Evolutionary conservation across 1,139 yeast genomes (phyloP).

Genomic region (Taiozyma onychis): DNA sequence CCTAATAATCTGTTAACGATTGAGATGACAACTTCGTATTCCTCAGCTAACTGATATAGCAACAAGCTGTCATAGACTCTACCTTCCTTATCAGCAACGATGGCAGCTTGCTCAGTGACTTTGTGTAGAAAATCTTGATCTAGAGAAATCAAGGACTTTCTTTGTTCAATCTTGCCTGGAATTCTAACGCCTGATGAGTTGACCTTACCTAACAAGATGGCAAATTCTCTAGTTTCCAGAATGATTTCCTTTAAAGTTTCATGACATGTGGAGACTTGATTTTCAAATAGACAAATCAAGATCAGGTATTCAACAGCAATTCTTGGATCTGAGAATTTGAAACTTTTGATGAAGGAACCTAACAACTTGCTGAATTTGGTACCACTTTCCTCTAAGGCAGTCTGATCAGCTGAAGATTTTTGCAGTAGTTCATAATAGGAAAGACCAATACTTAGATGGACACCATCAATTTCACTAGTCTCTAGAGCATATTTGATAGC

Average conservation of each 20-base stretch:
- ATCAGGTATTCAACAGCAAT: slow-evolving; percentile 87
- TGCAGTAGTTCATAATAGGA: slow-evolving; percentile 69
- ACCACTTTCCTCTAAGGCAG: slow-evolving; percentile 28
- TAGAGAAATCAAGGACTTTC: slow-evolving; percentile 63
- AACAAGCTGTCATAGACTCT: slow-evolving; percentile 80
- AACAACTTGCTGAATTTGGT: slow-evolving; percentile 55
- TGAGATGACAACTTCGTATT: slow-evolving; percentile 76
- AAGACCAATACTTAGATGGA: slow-evolving; percentile 81
- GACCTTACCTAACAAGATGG: slow-evolving; percentile 73
- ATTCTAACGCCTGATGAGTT: slow-evolving; percentile 66
- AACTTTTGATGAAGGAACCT: slow-evolving; percentile 72
- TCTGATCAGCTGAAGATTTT: slow-evolving; percentile 32
- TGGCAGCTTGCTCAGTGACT: slow-evolving; percentile 82
- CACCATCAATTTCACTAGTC: slow-evolving; percentile 77
- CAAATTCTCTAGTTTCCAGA: slow-evolving; percentile 80
- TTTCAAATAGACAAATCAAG: slow-evolving; percentile 53
- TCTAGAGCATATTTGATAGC: slow-evolving; percentile 70
- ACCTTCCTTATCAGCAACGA: slow-evolving; percentile 88
- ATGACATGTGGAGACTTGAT: slow-evolving; percentile 57
- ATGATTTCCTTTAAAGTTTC: slow-evolving; percentile 82
- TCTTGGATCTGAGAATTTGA: slow-evolving; percentile 81
- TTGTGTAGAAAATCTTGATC: slow-evolving; percentile 51
- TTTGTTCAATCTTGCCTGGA: slow-evolving; percentile 82
- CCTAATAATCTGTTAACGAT: slow-evolving; percentile 76
- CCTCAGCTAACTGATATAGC: slow-evolving; percentile 83